Conservation (phyloP, 441 rosid species). For the Hypseocharis bilobata region DNA sequence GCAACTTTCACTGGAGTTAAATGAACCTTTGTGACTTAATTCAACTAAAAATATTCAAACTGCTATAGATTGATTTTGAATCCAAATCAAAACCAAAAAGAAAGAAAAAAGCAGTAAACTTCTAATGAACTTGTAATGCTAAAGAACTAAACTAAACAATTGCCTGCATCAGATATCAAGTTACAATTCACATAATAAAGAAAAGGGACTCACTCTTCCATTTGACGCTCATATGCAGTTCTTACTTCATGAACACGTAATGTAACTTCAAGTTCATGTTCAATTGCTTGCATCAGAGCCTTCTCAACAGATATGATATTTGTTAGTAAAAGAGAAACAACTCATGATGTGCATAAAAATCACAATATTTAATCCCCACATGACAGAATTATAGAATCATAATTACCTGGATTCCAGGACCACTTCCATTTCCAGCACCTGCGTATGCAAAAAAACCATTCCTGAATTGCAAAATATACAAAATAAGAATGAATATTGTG, state of each 20-base stretch:
- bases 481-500: conserved; percentile 14
- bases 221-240: conserved; percentile 74
- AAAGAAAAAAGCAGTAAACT: neutral
- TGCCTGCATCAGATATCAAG: neutral
- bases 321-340: conserved; percentile 15
- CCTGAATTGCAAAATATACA: conserved; percentile 17
- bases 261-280: conserved; percentile 92
- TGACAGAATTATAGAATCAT: conserved; percentile 9
- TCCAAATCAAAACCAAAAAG: no score
- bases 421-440: conserved; percentile 61
- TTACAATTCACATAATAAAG: conserved; percentile 10
- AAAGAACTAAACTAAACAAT: neutral
- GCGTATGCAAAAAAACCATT: conserved; percentile 16
- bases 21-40: no score
- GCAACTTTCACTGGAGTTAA: neutral
- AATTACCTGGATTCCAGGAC: conserved; percentile 87
- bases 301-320: conserved; percentile 27
- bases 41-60: no score
- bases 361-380: conserved; percentile 5
- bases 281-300: conserved; percentile 84
- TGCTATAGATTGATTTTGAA: no score
- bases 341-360: neutral
- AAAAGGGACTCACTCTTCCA: conserved; percentile 69
- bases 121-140: neutral
- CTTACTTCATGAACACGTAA: conserved; percentile 91